Conservation (phyloP, 2,329 filamentous ascomycete species). For the Graphilbum sp. region DNA sequence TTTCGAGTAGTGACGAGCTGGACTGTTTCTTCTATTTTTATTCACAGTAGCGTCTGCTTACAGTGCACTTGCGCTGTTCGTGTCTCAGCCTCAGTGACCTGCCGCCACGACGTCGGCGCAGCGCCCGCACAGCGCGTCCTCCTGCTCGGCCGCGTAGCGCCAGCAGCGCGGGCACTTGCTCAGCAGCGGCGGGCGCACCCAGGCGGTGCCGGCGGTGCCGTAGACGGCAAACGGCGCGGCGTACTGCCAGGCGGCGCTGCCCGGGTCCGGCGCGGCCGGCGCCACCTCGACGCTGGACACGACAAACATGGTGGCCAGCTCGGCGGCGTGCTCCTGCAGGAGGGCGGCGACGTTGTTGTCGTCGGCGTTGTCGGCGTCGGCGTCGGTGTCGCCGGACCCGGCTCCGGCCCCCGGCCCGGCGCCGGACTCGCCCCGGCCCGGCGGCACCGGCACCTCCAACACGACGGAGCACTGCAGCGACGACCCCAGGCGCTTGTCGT, state of each 20-base stretch:
- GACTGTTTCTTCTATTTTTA: too few species aligned
- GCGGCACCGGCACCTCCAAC: slow-evolving; percentile 24
- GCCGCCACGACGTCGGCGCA: slow-evolving; percentile 50
- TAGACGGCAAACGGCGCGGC: slow-evolving; percentile 24
- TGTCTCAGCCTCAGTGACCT: too few species aligned
- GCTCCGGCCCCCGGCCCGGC: neutral
- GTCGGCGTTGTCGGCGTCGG: too few species aligned
- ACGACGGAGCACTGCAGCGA: slow-evolving; percentile 63
- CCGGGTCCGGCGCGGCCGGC: slow-evolving; percentile 21
- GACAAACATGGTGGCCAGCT: slow-evolving; percentile 50
- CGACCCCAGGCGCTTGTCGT: slow-evolving; percentile 57
- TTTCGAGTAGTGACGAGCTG: too few species aligned
- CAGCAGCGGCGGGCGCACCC: slow-evolving; percentile 30
- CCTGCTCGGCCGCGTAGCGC: slow-evolving; percentile 58
- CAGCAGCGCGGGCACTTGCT: slow-evolving; percentile 81
- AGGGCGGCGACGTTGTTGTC: slow-evolving; percentile 20
- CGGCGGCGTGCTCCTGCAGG: slow-evolving; percentile 21
- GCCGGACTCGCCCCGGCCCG: too few species aligned
- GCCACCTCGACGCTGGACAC: slow-evolving; percentile 38
- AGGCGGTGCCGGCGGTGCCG: slow-evolving; percentile 20
- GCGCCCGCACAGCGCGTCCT: slow-evolving; percentile 52
- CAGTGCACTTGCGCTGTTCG: too few species aligned
- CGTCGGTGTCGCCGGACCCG: neutral
- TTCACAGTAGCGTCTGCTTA: neutral
- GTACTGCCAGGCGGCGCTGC: slow-evolving; percentile 22